These are phyloP conservation scores for Dissophora globulifera DNA, from an alignment of 192 early-diverging fungal species.

Conservation along the genomic window DNA sequence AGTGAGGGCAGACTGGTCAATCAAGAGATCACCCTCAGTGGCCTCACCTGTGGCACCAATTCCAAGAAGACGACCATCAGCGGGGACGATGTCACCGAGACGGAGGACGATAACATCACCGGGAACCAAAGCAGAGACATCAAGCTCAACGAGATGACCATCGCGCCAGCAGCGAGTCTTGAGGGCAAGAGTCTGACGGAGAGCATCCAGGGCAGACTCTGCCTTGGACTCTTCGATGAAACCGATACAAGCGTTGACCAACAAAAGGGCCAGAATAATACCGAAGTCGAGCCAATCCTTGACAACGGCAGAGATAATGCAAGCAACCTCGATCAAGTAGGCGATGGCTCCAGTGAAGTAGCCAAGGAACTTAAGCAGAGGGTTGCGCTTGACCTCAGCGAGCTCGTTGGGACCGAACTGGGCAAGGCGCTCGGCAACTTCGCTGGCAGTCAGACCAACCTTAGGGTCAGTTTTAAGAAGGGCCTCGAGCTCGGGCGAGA, in stretches of 20 bases:
- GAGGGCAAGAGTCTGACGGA: conserved; percentile 93
- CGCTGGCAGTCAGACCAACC: conserved; percentile 78
- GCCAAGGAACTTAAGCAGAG: conserved; percentile 83
- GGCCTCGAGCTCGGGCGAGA: conserved; percentile 84
- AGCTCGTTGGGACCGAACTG: conserved; percentile 87
- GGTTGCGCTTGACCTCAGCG: conserved; percentile 86
- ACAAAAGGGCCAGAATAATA: conserved; percentile 80
- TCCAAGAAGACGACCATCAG: conserved; percentile 86
- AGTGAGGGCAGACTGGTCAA: conserved; percentile 94
- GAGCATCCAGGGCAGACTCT: conserved; percentile 92
- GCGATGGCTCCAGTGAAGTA: conserved; percentile 94
- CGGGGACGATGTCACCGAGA: conserved; percentile 95
- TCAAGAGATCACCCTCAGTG: conserved; percentile 80
- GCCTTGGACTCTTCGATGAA: conserved; percentile 95
- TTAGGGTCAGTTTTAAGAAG: conserved; percentile 85
- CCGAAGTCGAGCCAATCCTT: conserved; percentile 80
- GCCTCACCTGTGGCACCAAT: conserved; percentile 81
- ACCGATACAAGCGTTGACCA: conserved; percentile 93
- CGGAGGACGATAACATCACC: conserved; percentile 93
- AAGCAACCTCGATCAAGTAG: conserved; percentile 90
- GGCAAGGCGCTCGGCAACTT: conserved; percentile 77
- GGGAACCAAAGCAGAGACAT: conserved; percentile 83
- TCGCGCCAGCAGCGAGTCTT: conserved; percentile 87
- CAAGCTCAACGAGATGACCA: conserved; percentile 76
- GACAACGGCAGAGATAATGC: conserved; percentile 81